Base-by-base conservation (phyloP, 768 basidiomycete genomes). In the Tylopilus cervinicoccineus region DNA sequence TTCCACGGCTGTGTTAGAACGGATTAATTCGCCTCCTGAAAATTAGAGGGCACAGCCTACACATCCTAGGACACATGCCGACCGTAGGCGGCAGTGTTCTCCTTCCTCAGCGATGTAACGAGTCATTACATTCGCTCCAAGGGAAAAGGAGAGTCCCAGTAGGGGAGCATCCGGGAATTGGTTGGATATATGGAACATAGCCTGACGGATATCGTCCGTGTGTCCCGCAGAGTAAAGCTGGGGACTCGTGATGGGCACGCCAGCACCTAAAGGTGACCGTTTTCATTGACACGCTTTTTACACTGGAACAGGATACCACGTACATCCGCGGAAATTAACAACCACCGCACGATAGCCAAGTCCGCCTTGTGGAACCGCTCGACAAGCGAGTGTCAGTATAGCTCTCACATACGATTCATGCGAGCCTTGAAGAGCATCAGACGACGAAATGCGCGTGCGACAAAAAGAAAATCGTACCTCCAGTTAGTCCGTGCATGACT, bases 271-370 rank as follows among this genome's bases (percentile, higher is more conserved):
- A 58, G 43, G 46, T 17, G 26, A 23, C 38, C 41, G 45, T 26
- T 52, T 48, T 39, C 38, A 60, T 61, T 32, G 52, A 47, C 45
- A 43, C 48, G 24, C 50, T 53, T 43, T 43, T 52, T 45, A 24
- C 19, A 50, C 27, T 32, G 27, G 45, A 29, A 24, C 23, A 43
- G 38, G 41, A 43, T 43, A 33, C 16, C 29, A 78, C 86, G 61
- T 59, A 88, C 93, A 95, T 62, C 93, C 93, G 58, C 94, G 80
- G 69, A 88, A 94, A 70, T 95, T 96, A 63, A 94, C 78, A 9
- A 97, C 92, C 12, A 88, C 85, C 5, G 80, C 94, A 48, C 96
- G 78, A 67, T 89, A 95, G 14, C 93, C 93, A 45, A 95, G 72
- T 2, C 94, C 95, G n/a, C 89, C 91, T 57, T 87, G 73, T 34